phyloP scores from a whole-genome alignment of 1,139 yeast species.

The Suzukiozyma palmioleophila region DNA sequence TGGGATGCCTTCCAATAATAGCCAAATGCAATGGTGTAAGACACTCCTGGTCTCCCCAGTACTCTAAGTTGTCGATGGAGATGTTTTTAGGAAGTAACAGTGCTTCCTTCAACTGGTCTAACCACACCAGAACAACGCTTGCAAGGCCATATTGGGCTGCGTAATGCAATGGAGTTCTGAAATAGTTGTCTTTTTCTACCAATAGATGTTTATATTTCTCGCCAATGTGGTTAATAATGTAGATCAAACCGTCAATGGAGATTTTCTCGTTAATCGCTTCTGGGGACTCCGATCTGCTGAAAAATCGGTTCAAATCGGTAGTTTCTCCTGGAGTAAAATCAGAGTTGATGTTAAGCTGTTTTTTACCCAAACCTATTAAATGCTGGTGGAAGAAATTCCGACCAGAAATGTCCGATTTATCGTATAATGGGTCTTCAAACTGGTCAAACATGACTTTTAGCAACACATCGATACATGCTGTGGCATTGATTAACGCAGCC shows the following conservation, averaged over 20 bases:
- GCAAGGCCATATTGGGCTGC: constrained; percentile 84
- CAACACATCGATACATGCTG: constrained; percentile 53
- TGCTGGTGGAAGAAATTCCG: constrained; percentile 84
- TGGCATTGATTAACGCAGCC: constrained; percentile 51
- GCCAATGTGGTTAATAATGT: constrained; percentile 29
- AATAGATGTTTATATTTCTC: constrained; percentile 52
- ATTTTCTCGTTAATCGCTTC: constrained; percentile 47
- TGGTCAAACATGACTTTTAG: constrained; percentile 24
- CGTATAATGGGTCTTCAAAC: constrained; percentile 28
- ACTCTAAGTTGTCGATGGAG: constrained; percentile 53
- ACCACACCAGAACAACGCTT: constrained; percentile 53
- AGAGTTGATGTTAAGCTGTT: constrained; percentile 22
- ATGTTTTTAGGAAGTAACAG: constrained; percentile 31
- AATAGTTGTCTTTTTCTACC: constrained; percentile 66
- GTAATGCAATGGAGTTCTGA: constrained; percentile 85
- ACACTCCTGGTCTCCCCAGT: constrained; percentile 84
- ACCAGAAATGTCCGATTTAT: constrained; percentile 71
- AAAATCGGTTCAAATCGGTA: constrained; percentile 15
- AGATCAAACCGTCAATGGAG: constrained; percentile 20
- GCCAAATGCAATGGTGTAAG: constrained; percentile 82
- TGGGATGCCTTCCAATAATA: constrained; percentile 78
- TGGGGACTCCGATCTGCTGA: constrained; percentile 45
- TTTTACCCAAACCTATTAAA: constrained; percentile 71
- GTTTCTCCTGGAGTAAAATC: constrained; percentile 35
- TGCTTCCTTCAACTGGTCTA: constrained; percentile 39